These are phyloP conservation scores for Crucibulum laeve DNA, from an alignment of 768 basidiomycete species.

Conservation along the genomic window DNA sequence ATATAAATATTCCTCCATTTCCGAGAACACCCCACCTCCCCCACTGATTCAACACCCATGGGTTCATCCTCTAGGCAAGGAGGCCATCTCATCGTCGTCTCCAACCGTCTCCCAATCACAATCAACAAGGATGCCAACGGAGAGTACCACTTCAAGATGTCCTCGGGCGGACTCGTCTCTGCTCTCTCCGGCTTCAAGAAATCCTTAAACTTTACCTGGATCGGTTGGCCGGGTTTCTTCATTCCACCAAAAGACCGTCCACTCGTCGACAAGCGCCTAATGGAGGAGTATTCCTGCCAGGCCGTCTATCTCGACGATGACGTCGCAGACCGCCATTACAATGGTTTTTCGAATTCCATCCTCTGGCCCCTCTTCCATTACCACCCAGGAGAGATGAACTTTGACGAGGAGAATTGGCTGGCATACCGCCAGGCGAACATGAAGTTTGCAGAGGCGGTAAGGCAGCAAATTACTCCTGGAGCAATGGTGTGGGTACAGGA, in stretches of 20 bases:
- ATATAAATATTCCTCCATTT: constrained; percentile 17
- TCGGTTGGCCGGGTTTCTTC: constrained; percentile 92
- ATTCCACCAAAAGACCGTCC: constrained; percentile 92
- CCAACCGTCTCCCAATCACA: constrained; percentile 92
- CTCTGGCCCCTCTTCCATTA: constrained; percentile 99
- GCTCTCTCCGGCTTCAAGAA: constrained; percentile 98
- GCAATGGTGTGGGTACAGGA: constrained; percentile 99
- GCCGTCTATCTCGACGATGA: constrained; percentile 98
- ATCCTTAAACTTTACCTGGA: constrained; percentile 97
- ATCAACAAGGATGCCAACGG: constrained; percentile 91
- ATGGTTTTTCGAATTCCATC: constrained; percentile 99
- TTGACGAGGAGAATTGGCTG: constrained; percentile 97
- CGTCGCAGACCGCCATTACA: constrained; percentile 96
- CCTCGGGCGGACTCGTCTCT: constrained; percentile 94
- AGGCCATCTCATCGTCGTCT: constrained; percentile 90
- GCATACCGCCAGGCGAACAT: constrained; percentile 97
- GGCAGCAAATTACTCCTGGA: constrained; percentile 71
- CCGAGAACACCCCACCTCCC: constrained; percentile 20
- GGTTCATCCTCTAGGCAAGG: constrained; percentile 35
- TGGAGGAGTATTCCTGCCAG: constrained; percentile 94
- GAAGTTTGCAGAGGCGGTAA: constrained; percentile 88
- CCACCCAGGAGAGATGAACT: constrained; percentile 99
- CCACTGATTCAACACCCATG: constrained; percentile 34
- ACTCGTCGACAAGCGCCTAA: constrained; percentile 85
- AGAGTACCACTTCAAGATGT: constrained; percentile 99